Percentiles rank a stretch among this genome's conserved stretches.
phyloP scores from a whole-genome alignment of 83 land plant species.

The Thuja plicata region DNA sequence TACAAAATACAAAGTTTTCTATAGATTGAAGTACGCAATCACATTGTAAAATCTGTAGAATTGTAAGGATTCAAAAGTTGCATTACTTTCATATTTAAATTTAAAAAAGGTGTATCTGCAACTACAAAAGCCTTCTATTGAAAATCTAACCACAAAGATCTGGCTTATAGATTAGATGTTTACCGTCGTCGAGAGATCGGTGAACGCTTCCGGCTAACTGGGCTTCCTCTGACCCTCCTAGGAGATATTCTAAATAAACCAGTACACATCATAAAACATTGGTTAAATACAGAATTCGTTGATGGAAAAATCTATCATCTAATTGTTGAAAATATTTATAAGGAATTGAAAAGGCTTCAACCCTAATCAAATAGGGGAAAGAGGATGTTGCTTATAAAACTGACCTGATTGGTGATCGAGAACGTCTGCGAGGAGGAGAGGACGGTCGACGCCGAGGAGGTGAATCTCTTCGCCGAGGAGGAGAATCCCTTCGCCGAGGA shows the following conservation, averaged over 20 bases:
- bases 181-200: conserved; percentile 75
- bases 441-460: conserved; percentile 43
- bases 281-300: neutral
- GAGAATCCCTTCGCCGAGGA: conserved; percentile 46
- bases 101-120: neutral
- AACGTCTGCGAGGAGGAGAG: conserved; percentile 60
- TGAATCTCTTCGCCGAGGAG: conserved; percentile 62
- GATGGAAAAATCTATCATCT: neutral
- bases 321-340: neutral
- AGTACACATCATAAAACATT: neutral
- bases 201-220: conserved; percentile 63
- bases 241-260: conserved; percentile 35
- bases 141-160: neutral
- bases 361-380: neutral
- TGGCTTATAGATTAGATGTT: neutral
- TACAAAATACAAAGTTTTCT: neutral
- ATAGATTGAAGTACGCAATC: no score
- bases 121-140: neutral
- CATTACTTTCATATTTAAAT: neutral
- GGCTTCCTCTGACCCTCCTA: conserved; percentile 64
- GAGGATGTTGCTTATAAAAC: neutral
- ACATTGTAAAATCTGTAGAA: neutral
- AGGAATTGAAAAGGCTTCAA: neutral
- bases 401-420: conserved; percentile 68
- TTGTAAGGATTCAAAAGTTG: neutral